Evolutionary conservation across 2,329 filamentous ascomycete genomes (phyloP).

Genomic region (Penicillium decumbens): DNA sequence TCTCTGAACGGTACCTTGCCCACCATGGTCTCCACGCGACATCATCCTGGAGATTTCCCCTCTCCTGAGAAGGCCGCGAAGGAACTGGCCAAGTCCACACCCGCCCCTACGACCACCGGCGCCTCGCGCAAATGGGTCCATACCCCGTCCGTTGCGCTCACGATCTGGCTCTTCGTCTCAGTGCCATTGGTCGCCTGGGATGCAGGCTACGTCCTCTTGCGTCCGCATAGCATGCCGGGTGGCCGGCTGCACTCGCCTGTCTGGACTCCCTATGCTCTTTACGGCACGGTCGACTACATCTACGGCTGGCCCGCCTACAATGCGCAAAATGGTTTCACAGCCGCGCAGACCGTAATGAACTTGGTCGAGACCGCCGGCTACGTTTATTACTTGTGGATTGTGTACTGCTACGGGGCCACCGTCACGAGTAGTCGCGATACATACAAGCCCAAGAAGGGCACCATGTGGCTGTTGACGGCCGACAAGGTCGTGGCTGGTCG

Average conservation of each 20-base stretch:
- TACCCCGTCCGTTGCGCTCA: conserved; percentile 55
- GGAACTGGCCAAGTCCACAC: conserved; percentile 25
- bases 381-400: conserved; percentile 55
- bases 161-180: conserved; percentile 69
- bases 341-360: conserved; percentile 68
- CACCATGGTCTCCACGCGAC: conserved; percentile 54
- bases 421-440: conserved; percentile 25
- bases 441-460: conserved; percentile 30
- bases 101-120: conserved; percentile 20
- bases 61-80: conserved; percentile 27
- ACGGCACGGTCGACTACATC: conserved; percentile 72
- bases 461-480: conserved; percentile 45
- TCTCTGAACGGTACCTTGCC: background rate
- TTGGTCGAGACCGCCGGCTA: conserved; percentile 64
- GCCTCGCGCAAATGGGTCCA: conserved; percentile 49
- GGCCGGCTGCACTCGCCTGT: conserved; percentile 67
- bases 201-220: conserved; percentile 69
- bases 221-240: conserved; percentile 76
- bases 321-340: conserved; percentile 67
- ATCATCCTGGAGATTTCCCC: conserved; percentile 51
- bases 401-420: conserved; percentile 43
- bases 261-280: conserved; percentile 73
- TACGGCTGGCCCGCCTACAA: conserved; percentile 74
- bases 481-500: conserved; percentile 51
- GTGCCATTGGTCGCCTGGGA: conserved; percentile 81